Conservation (phyloP, 2,329 filamentous ascomycete species). For the Phialocephala sp. region DNA sequence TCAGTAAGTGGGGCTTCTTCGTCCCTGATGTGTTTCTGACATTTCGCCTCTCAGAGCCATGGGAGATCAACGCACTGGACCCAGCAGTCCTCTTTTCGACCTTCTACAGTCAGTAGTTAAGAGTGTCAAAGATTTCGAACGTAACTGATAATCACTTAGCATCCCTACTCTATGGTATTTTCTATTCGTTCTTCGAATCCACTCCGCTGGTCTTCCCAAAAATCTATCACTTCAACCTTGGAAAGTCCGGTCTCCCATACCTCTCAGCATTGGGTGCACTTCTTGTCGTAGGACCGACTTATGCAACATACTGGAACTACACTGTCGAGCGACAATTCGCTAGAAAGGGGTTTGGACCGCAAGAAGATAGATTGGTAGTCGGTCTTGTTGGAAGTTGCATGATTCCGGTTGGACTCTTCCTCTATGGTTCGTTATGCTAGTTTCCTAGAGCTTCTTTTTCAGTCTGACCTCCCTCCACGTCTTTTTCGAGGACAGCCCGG, state of each 20-base stretch:
- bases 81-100: conserved; percentile 65
- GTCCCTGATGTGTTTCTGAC: conserved; percentile 44
- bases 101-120: conserved; percentile 50
- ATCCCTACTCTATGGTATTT: conserved; percentile 63
- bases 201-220: conserved; percentile 67
- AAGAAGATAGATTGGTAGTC: conserved; percentile 42
- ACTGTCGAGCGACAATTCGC: conserved; percentile 4
- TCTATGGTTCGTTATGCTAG: conserved; percentile 43
- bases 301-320: conserved; percentile 55
- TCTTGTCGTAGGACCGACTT: conserved; percentile 53
- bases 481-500: background rate
- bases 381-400: conserved; percentile 49
- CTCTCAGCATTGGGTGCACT: conserved; percentile 60
- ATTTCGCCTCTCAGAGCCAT: conserved; percentile 62
- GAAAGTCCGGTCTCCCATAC: conserved; percentile 64
- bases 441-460: background rate
- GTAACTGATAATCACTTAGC: conserved; percentile 27
- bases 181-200: conserved; percentile 66
- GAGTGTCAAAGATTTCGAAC: too few relatives aligned
- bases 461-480: background rate
- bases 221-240: conserved; percentile 62
- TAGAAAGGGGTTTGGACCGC: conserved; percentile 45
- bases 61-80: conserved; percentile 62
- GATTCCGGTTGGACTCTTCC: conserved; percentile 61
- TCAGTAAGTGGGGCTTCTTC: conserved; percentile 33